Evolutionary conservation across 345 rosid genomes (phyloP).

Genomic region (Stellera chamaejasme): DNA sequence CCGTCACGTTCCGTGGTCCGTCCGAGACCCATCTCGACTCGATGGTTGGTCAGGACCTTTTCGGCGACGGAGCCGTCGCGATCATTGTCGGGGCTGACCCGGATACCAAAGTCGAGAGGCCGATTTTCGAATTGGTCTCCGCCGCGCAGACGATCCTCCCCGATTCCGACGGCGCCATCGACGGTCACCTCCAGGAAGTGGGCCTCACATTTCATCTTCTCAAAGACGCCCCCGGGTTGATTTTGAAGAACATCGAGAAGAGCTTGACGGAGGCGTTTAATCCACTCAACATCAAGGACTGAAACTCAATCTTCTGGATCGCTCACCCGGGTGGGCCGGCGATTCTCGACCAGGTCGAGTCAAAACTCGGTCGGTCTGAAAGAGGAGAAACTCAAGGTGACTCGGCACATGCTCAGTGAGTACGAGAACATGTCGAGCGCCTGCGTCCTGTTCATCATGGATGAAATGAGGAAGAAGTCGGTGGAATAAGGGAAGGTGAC

Average conservation of each 20-base stretch:
- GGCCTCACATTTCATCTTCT: constrained; percentile 7
- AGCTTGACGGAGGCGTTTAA: constrained; percentile 21
- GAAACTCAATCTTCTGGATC: constrained; percentile 40
- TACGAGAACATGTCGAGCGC: constrained; percentile 39
- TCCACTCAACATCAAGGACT: constrained; percentile 32
- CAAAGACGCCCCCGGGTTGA: constrained; percentile 3
- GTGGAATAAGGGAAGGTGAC: constrained; percentile 17
- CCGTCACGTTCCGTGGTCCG: constrained; percentile 33
- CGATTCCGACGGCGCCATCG: constrained; percentile 32
- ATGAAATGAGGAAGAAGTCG: constrained; percentile 32
- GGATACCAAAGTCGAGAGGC: constrained; percentile 17
- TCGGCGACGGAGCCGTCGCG: constrained; percentile 19
- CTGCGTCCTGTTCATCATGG: constrained; percentile 30
- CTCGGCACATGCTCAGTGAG: constrained; percentile 26
- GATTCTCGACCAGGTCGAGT: constrained; percentile 32
- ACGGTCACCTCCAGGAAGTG: constrained; percentile 18
- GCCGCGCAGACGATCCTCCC: constrained; percentile 29
- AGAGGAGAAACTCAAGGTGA: constrained; percentile 23
- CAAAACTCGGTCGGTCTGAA: constrained; percentile 18
- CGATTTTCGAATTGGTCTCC: constrained; percentile 29
- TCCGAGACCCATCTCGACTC: constrained; percentile 25
- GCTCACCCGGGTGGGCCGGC: constrained; percentile 45
- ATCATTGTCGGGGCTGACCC: constrained; percentile 34
- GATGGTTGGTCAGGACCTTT: constrained; percentile 30
- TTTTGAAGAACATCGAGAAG: constrained; percentile 4